Conservation (phyloP, 257 asterid genomes). For the Solanum rostratum region DNA sequence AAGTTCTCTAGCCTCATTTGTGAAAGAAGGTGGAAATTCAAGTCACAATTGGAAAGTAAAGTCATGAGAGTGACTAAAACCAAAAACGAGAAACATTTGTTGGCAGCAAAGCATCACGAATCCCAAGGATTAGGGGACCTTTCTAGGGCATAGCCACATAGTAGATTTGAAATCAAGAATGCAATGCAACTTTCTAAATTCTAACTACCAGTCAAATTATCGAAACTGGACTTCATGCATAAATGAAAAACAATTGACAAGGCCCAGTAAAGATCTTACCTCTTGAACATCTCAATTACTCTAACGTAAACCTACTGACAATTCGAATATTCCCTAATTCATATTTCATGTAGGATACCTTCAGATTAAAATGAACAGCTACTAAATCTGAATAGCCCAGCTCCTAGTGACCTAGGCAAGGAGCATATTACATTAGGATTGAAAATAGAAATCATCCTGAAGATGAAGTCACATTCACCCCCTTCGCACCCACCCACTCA, state of each 20-base stretch:
- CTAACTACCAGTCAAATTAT: neutral
- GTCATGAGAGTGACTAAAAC: neutral
- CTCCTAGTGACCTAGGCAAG: neutral
- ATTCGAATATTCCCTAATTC: neutral
- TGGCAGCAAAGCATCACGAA: neutral
- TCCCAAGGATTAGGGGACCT: neutral
- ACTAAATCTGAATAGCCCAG: neutral
- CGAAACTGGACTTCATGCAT: neutral
- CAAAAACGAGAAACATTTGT: neutral
- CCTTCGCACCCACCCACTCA: neutral
- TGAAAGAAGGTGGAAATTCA: neutral
- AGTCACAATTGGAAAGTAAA: neutral
- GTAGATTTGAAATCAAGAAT: neutral
- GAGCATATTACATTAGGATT: neutral
- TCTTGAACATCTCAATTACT: neutral
- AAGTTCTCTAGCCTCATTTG: neutral
- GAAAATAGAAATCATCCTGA: neutral
- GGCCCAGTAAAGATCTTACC: neutral
- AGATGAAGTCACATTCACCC: neutral
- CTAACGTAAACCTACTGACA: neutral
- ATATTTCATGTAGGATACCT: neutral
- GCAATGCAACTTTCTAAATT: neutral
- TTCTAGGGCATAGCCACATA: neutral
- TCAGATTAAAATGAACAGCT: neutral
- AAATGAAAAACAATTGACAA: neutral